Conservation (phyloP, 2,329 filamentous ascomycete species). For the Colletotrichum chrysophilum region DNA sequence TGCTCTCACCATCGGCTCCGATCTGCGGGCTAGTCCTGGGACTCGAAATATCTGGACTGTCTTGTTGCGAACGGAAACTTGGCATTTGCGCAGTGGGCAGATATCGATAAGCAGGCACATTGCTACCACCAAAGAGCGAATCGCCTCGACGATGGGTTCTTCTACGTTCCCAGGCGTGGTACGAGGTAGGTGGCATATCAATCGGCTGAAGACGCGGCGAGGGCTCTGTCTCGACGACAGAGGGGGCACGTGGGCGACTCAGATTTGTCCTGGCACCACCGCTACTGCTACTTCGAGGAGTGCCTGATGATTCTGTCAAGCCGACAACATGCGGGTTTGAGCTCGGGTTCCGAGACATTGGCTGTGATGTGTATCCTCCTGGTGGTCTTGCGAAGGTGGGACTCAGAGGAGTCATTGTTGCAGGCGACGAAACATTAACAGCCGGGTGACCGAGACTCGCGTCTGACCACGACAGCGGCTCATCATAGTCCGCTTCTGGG, state of each 20-base stretch:
- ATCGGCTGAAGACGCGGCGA: conserved; percentile 39
- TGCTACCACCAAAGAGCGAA: background rate
- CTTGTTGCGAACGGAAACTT: background rate
- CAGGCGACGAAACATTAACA: conserved; percentile 27
- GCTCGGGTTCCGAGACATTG: conserved; percentile 54
- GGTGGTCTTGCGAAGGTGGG: conserved; percentile 25
- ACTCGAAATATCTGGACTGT: background rate
- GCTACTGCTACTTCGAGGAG: conserved; percentile 24
- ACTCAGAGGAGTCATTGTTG: conserved; percentile 23
- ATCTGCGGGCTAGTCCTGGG: background rate
- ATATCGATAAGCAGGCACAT: background rate
- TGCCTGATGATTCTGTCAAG: background rate
- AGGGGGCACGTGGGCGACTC: conserved; percentile 33
- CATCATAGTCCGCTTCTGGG: background rate
- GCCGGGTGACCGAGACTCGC: background rate
- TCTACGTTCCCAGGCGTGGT: conserved; percentile 29
- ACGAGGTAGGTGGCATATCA: conserved; percentile 32
- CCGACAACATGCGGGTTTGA: conserved; percentile 20
- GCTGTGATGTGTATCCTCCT: conserved; percentile 52
- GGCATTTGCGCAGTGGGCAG: background rate
- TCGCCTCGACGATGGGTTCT: background rate
- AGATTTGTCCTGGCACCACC: conserved; percentile 26
- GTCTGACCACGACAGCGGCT: conserved; percentile 1
- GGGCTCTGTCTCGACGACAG: conserved; percentile 50
- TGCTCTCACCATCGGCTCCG: background rate